Evolutionary conservation across 257 asterid species (phyloP), one percentile per base, ranked within the genome.

Genomic region (Echites panduratus): DNA sequence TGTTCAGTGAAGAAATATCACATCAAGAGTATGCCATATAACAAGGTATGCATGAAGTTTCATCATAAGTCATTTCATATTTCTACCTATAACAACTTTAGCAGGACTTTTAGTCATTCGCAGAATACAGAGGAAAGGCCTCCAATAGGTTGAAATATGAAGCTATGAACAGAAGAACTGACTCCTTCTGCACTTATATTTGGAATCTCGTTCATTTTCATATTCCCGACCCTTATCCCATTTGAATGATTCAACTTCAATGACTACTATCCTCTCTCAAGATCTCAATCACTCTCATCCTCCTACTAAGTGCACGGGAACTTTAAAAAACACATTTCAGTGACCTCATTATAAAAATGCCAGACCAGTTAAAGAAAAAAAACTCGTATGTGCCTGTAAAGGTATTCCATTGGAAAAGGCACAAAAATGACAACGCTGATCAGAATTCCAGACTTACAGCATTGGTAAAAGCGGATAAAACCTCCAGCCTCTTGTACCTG

Each of bases 391-490:
- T 64, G 69, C 69, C 69, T 38, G 3, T 38, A 38, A 11, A 64
- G n/a, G 48, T 64, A 38, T 19, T 27, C 4, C 49, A 58, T 35
- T 64, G 7, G 27, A 64, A 38, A 40, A 64, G 14, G 29, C 26
- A 19, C 2, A 10, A 59, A 29, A 57, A 24, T 45, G 76, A 8
- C 4, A 61, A 29, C 16, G 17, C 48, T 29, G 13, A 8, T 14
- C 44, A 43, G 48, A 56, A 24, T 24, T 53, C 32, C 20, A 24
- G 50, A 86, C 98, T 88, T 92, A 92, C 98, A 87, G 96, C 92
- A 78, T 92, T 92, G 82, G 98, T 92, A 80, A 92, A 92, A 75
- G 97, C 96, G 66, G 98, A 79, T 80, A 92, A 83, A 77, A 92
- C 91, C 84, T 92, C 98, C 38, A 92, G 87, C 83, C 98, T 87